Percentiles rank a stretch among this genome's conserved stretches.
Conservation (phyloP, 306 rosid genomes). For the Vigna mungo region DNA sequence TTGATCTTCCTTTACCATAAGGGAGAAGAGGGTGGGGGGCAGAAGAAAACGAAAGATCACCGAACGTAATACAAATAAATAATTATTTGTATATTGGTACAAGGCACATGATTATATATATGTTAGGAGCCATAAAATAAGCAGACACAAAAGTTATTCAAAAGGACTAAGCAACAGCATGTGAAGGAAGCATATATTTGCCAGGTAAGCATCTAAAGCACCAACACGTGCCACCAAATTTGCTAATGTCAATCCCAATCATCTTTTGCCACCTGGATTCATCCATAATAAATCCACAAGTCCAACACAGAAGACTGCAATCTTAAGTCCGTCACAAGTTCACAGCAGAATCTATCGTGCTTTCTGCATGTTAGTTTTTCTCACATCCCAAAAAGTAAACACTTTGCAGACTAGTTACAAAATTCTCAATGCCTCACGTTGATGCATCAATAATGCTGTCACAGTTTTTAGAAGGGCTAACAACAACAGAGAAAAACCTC, state of each 20-base stretch:
- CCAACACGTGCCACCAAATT: constrained; percentile 35
- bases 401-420: constrained; percentile 18
- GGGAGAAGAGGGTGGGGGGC: neutral
- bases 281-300: constrained; percentile 12
- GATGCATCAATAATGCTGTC: constrained; percentile 15
- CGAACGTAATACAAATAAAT: constrained; percentile 37
- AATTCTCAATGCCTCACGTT: constrained; percentile 19
- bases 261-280: constrained; percentile 33
- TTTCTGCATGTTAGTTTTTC: constrained; percentile 38
- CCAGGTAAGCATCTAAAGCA: neutral
- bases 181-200: constrained; percentile 47
- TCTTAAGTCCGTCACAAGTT: constrained; percentile 23
- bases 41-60: constrained; percentile 37
- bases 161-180: constrained; percentile 51
- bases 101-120: constrained; percentile 54
- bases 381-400: constrained; percentile 13
- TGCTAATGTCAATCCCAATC: constrained; percentile 20
- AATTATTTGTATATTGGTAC: constrained; percentile 30
- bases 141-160: constrained; percentile 41
- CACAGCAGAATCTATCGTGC: constrained; percentile 19
- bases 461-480: constrained; percentile 38
- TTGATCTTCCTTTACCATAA: constrained; percentile 4
- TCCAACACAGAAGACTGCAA: constrained; percentile 6
- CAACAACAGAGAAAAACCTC: constrained; percentile 28
- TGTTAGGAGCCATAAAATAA: constrained; percentile 28